A percentile compares a stretch with the other conserved stretches of the same genome.
These are phyloP conservation scores for Aspergillus novoparasiticus DNA, from an alignment of 2,329 filamentous ascomycete genomes.

Conservation along the genomic window DNA sequence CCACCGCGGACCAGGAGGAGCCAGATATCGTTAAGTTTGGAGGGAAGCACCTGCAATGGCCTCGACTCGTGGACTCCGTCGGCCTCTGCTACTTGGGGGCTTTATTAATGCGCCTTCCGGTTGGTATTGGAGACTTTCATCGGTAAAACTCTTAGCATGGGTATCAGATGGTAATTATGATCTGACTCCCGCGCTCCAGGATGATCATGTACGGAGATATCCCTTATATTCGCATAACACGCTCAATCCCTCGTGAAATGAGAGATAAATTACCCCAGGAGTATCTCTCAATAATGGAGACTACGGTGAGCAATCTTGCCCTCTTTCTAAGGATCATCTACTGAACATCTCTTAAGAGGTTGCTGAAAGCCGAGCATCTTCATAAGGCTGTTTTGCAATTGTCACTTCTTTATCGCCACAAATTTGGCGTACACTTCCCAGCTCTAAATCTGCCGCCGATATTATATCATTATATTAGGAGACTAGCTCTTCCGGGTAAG, in stretches of 20 bases:
- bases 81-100: constrained; percentile 78
- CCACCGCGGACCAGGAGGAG: constrained; percentile 48
- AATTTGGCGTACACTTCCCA: constrained; percentile 73
- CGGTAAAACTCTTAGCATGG: constrained; percentile 28
- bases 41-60: constrained; percentile 48
- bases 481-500: constrained; percentile 74
- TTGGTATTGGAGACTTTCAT: constrained; percentile 72
- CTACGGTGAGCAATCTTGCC: constrained; percentile 30
- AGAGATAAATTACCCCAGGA: constrained; percentile 46
- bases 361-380: constrained; percentile 58
- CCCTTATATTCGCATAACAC: constrained; percentile 67
- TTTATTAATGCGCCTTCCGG: constrained; percentile 72
- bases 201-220: constrained; percentile 68
- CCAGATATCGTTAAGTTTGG: constrained; percentile 37
- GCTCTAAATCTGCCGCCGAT: constrained; percentile 70
- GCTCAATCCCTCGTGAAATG: constrained; percentile 47
- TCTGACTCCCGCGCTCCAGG: constrained; percentile 18
- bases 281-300: constrained; percentile 44
- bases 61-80: constrained; percentile 73
- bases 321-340: neutral
- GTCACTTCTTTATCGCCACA: constrained; percentile 63
- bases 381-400: constrained; percentile 66
- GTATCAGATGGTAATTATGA: neutral
- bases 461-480: constrained; percentile 69
- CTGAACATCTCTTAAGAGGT: constrained; percentile 24